Conservation (phyloP, 306 rosid species). For the Rosa chinensis region DNA sequence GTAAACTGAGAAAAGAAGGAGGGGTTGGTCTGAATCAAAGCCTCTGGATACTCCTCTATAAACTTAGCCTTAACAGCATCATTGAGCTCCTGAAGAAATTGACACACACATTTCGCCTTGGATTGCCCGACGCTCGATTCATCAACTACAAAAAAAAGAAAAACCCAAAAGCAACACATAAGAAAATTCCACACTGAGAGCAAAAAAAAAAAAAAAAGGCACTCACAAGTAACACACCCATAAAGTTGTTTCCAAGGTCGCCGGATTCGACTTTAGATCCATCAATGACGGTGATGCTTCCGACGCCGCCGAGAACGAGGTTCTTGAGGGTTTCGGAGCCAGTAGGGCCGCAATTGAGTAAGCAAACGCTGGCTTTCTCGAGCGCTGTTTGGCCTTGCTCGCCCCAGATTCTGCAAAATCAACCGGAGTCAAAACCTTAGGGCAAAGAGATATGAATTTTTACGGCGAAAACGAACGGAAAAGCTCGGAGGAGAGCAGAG, state of each 20-base stretch:
- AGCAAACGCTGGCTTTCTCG: constrained; percentile 81
- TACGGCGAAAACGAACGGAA: neutral
- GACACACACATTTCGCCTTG: constrained; percentile 87
- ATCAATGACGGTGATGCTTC: constrained; percentile 94
- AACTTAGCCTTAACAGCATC: constrained; percentile 95
- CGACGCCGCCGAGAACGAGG: constrained; percentile 96
- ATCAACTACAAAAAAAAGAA: constrained; percentile 50
- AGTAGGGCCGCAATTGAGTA: constrained; percentile 95
- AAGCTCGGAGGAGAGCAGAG: neutral
- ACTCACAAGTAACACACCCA: constrained; percentile 46
- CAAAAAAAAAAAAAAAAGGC: neutral
- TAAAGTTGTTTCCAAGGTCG: constrained; percentile 93
- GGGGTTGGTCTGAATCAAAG: constrained; percentile 75
- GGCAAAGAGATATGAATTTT: neutral
- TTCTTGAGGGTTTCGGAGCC: constrained; percentile 91
- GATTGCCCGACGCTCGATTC: constrained; percentile 84
- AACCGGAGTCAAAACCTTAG: constrained; percentile 11
- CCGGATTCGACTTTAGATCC: constrained; percentile 89
- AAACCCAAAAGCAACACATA: neutral
- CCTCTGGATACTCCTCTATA: constrained; percentile 84
- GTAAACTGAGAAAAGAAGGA: constrained; percentile 93
- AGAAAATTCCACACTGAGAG: neutral
- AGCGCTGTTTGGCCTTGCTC: constrained; percentile 80
- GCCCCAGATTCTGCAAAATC: constrained; percentile 75
- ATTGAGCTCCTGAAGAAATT: constrained; percentile 95